Conservation (phyloP, 1,284 basidiomycete genomes). For the Moesziomyces globuligerus region DNA sequence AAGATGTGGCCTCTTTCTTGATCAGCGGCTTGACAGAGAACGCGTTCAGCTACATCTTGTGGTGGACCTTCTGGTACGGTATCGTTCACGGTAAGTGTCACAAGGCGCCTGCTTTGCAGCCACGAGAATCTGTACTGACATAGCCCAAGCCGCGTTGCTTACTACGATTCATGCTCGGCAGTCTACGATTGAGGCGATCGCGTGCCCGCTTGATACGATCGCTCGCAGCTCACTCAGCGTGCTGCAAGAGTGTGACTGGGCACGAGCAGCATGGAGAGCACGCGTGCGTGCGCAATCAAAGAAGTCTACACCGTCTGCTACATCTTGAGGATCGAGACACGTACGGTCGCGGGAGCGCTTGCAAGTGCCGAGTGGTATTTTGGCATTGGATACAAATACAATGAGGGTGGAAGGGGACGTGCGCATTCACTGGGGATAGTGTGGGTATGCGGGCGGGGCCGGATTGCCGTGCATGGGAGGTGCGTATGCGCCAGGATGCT, state of each 20-base stretch:
- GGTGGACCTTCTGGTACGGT: constrained; percentile 66
- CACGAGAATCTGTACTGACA: not conserved
- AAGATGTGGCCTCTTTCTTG: constrained; percentile 22
- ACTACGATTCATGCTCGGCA: too few species aligned
- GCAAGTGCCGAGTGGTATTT: too few species aligned
- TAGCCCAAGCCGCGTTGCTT: too few species aligned
- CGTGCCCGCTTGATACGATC: too few species aligned
- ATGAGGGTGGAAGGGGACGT: not conserved
- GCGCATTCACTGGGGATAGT: constrained; percentile 12
- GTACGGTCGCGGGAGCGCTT: constrained; percentile 3
- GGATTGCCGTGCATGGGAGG: constrained; percentile 29
- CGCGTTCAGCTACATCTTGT: constrained; percentile 60
- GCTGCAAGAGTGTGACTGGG: too few species aligned
- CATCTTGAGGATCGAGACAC: too few species aligned
- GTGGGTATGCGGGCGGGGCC: constrained; percentile 21
- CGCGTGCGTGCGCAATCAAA: too few species aligned
- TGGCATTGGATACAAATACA: not conserved
- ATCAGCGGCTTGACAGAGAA: constrained; percentile 53
- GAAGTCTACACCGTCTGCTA: too few species aligned
- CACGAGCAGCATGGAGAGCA: too few species aligned
- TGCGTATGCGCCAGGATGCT: constrained; percentile 9
- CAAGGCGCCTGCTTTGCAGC: not conserved
- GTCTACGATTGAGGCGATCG: too few species aligned
- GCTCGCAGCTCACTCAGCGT: too few species aligned
- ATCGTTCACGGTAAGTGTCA: constrained; percentile 62